Evolutionary conservation across 352 stramenopile genomes (phyloP), one percentile per base, ranked within the genome.

Genomic region (Phytophthora pseudosyringae): DNA sequence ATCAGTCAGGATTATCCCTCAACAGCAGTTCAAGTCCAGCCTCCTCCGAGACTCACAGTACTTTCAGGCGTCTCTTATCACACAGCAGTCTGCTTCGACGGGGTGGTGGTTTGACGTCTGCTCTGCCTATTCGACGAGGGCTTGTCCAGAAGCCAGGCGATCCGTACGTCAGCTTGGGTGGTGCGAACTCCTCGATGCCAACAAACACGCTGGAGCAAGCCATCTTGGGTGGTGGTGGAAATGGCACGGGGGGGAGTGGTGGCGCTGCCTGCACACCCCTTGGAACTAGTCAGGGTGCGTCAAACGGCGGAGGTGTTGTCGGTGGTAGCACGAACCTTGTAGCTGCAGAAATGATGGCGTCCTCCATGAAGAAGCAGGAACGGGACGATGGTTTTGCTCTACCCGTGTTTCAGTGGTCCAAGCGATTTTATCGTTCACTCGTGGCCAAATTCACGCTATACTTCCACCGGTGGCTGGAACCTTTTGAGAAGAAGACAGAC

Each of bases 371-470:
- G 51, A 88, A 76, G 39, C 80, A 92, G 55, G 86, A 89, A 53
- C 82, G 82, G 15, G 83, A 93, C 38, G 83, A 95, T 45, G 84
- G 83, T 5, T 95, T 92, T 63, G 78, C 81, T 49, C 52, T 95
- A 15, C 86, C 86, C 2, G 81, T 95, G 39, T 93, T 88, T 60
- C 84, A 92, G 58, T 95, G 86, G 86, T 86, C 84, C 3, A 87
- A 88, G 57, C 73, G 84, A 7, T 92, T 95, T 49, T 93, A 90
- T 57, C 78, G 86, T n/a, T 92, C 84, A 29, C 76, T 95, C 38
- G 78, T 95, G 21, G 84, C 86, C 54, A 95, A 94, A 64, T 93
- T 89, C 62, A 83, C 86, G 60, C 69, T 95, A 7, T 95, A 93
- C 64, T 93, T 93, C 52, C 78, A 93, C 51, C 72, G 71, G 4